These are phyloP conservation scores for Ambrosia artemisiifolia DNA, from an alignment of 129 eudicot genomes.

Conservation along the genomic window DNA sequence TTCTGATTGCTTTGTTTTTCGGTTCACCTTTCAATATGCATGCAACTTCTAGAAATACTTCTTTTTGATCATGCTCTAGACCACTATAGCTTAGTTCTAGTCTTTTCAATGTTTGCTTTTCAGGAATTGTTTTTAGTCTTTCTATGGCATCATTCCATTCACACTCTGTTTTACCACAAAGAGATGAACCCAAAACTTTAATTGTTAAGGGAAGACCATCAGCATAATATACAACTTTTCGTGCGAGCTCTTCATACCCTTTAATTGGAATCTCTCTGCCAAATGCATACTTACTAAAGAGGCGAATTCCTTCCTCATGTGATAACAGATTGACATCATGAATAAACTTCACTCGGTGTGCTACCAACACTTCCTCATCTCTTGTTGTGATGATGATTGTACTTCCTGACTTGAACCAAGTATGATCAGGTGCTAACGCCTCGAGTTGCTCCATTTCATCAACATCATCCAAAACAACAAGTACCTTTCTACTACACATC, in stretches of 20 bases:
- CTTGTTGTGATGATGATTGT: slow-evolving; percentile 16
- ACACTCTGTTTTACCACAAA: not conserved
- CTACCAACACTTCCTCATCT: not conserved
- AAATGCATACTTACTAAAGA: slow-evolving; percentile 10
- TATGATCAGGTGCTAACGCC: slow-evolving; percentile 4
- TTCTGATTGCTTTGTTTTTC: not conserved
- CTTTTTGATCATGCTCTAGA: not conserved
- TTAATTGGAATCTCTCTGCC: not conserved
- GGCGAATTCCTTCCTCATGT: slow-evolving; percentile 11
- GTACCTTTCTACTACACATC: not conserved
- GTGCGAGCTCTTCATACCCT: slow-evolving; percentile 4
- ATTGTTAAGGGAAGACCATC: slow-evolving; percentile 17
- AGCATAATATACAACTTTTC: slow-evolving; percentile 11
- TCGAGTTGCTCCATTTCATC: slow-evolving; percentile 6
- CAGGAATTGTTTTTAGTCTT: slow-evolving; percentile 1
- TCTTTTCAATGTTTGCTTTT: not conserved
- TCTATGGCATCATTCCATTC: not conserved
- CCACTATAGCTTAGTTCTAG: too few species aligned
- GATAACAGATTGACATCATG: not conserved
- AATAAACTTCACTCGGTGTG: not conserved
- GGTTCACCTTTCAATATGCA: slow-evolving; percentile 1
- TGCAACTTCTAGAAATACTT: slow-evolving; percentile 13
- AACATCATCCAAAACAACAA: slow-evolving; percentile 17
- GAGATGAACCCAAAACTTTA: not conserved
- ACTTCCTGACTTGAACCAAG: slow-evolving; percentile 15